Evolutionary conservation across 176 grass and related monocot genomes (phyloP), one percentile per base, ranked within the genome.

Genomic region (Tillandsia leiboldiana): DNA sequence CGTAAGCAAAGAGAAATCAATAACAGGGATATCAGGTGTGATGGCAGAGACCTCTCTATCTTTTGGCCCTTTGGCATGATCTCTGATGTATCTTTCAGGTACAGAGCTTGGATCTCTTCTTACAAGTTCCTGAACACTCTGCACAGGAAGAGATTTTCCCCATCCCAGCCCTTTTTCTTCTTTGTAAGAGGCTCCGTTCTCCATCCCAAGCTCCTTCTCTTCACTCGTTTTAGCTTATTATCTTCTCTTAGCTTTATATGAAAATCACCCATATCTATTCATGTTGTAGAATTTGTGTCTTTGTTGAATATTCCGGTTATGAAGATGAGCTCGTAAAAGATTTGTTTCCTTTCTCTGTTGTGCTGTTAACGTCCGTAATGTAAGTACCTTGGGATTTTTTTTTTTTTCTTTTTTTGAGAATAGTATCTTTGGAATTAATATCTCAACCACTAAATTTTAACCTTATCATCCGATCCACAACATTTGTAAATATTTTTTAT

Each of bases 131-230:
- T 71, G 69, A 13, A 71, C 26, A 33, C 69, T 71, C 17, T 23
- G 69, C 7, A 57, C 69, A 57, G 69, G 69, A 56, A 71, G 51
- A 47, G 70, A 72, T 29, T 26, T 59, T 18, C 70, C 52, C 70
- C 51, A 59, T 11, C 23, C 26, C 6, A 72, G 12, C 27, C 13
- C 70, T 59, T 10, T 8, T n/a, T 61, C 27, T 47, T 58, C 15
- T 58, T 42, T 42, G 33, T 42, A 7, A 42, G 54, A 20, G 54
- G 54, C 18, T 17, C 18, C 14, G 18, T 58, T 14, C 7, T 58
- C 54, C 9, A 17, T 58, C 54, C 18, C 18, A 14, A 6, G 1
- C 9, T 58, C 54, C 54, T 9, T 20, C 11, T 58, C 9, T 58
- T 8, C 14, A 17, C 18, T 58, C 14, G 0, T 14, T 8, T 18